Evolutionary conservation across 345 rosid species (phyloP).

Genomic region (sweet orange (Citrus sinensis)): DVS_A1.0 CM039162.1:30984501-30985000

Average conservation of each 20-base stretch:
- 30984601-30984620: neutral
- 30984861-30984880: conserved; percentile 19
- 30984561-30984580: neutral
- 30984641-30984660: neutral
- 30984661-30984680: neutral
- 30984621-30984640: neutral
- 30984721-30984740: neutral
- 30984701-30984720: neutral
- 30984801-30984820: conserved; percentile 63
- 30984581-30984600: neutral
- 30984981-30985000: conserved; percentile 19
- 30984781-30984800: conserved; percentile 43
- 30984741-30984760: neutral
- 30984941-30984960: conserved; percentile 11
- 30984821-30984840: conserved; percentile 64
- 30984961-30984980: conserved; percentile 28
- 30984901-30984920: neutral
- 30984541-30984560: neutral
- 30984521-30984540: neutral
- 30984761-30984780: too few relatives aligned
- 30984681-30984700: neutral
- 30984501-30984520: neutral
- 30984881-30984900: neutral
- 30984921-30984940: neutral
- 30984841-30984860: conserved; percentile 48